Percentiles rank a stretch among this genome's conserved stretches.
Conservation (phyloP, 176 grass and related monocot genomes). For the Hsuehochloa calcarea region DNA sequence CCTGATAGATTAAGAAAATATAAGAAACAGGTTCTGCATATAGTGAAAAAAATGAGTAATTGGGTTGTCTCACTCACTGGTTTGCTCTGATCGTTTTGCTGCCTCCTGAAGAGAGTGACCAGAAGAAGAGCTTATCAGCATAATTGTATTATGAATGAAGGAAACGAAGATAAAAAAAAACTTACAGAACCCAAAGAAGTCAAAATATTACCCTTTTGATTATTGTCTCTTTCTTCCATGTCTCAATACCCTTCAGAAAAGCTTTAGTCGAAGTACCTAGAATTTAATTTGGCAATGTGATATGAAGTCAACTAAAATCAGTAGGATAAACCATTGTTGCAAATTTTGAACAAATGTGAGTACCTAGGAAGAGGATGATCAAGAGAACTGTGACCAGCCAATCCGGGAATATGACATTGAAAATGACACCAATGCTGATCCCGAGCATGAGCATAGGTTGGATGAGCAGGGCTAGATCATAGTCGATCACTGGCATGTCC, state of each 20-base stretch:
- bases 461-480: slow-evolving; percentile 73
- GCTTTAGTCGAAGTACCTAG: slow-evolving; percentile 66
- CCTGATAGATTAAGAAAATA: slow-evolving; percentile 12
- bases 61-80: slow-evolving; percentile 28
- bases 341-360: not conserved
- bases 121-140: not conserved
- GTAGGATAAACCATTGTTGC: not conserved
- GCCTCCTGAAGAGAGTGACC: slow-evolving; percentile 39
- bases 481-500: slow-evolving; percentile 76
- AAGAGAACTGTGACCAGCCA: slow-evolving; percentile 79
- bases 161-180: not conserved
- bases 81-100: slow-evolving; percentile 18
- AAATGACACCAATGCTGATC: slow-evolving; percentile 71
- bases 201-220: slow-evolving; percentile 37
- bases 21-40: not conserved
- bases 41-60: not conserved
- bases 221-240: slow-evolving; percentile 69
- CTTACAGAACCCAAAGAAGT: not conserved
- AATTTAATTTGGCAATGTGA: not conserved
- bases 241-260: slow-evolving; percentile 64
- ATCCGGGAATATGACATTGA: slow-evolving; percentile 68
- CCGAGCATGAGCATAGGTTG: slow-evolving; percentile 93
- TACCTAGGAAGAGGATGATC: slow-evolving; percentile 71
- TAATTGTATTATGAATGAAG: not conserved
- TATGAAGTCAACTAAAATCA: not conserved